These are phyloP conservation scores for Pharus latifolius DNA, from an alignment of 176 grass and related monocot genomes.

Conservation along the genomic window DNA sequence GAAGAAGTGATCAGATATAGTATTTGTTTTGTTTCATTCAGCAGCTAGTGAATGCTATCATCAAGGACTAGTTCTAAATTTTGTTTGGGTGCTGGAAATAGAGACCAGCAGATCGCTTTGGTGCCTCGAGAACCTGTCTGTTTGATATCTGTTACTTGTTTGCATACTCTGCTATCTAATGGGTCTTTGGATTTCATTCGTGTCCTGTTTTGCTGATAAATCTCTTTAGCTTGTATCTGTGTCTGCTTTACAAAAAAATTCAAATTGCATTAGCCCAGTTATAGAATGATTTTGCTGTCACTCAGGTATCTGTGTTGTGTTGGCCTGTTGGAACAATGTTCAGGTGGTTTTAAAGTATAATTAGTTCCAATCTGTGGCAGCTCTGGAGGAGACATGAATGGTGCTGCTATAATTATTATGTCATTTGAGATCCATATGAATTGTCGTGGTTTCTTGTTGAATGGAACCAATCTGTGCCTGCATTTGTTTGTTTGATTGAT, in stretches of 20 bases:
- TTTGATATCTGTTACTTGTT: slow-evolving; percentile 8
- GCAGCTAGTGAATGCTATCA: slow-evolving; percentile 8
- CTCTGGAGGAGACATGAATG: no score
- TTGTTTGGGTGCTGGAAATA: slow-evolving; percentile 26
- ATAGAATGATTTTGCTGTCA: neutral
- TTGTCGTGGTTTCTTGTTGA: no score
- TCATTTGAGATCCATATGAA: no score
- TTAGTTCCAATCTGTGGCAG: no score
- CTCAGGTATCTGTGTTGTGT: no score
- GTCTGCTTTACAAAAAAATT: no score
- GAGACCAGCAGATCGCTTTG: slow-evolving; percentile 10
- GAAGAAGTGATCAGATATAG: slow-evolving; percentile 45
- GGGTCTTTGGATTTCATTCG: neutral
- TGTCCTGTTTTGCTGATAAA: neutral
- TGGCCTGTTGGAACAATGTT: no score
- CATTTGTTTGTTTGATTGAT: no score
- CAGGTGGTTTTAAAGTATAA: no score
- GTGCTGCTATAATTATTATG: neutral
- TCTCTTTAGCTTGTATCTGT: neutral
- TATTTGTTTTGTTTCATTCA: neutral
- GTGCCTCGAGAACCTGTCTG: neutral
- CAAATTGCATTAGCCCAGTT: neutral
- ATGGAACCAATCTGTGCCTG: no score
- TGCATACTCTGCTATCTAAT: neutral
- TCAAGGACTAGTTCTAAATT: slow-evolving; percentile 18